Evolutionary conservation across 352 stramenopile species (phyloP).

Genomic region (Phytophthora crassamura): DNA sequence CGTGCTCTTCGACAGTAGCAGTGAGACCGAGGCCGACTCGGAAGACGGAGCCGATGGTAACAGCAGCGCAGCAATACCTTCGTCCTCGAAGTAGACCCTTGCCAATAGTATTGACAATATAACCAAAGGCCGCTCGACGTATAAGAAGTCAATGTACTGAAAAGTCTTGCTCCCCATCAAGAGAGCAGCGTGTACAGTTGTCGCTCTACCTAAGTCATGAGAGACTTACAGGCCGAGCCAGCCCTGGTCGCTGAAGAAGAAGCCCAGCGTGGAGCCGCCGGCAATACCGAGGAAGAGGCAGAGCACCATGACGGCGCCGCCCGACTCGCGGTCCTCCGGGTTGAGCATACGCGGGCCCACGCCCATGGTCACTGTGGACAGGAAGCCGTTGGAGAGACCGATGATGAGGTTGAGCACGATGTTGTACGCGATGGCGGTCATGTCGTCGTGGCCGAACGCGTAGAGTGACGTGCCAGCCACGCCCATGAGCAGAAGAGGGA

Average conservation of each 20-base stretch:
- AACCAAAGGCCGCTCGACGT: background rate
- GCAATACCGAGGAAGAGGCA: constrained; percentile 65
- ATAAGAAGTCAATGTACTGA: constrained; percentile 15
- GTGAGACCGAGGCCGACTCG: constrained; percentile 34
- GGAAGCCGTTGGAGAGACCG: constrained; percentile 56
- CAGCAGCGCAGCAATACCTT: constrained; percentile 2
- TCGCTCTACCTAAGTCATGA: background rate
- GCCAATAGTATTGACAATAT: constrained; percentile 3
- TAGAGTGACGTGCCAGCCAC: constrained; percentile 62
- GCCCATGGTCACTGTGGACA: constrained; percentile 74
- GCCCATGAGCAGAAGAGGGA: constrained; percentile 65
- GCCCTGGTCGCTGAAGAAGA: constrained; percentile 56
- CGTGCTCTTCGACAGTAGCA: constrained; percentile 60
- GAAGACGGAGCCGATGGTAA: constrained; percentile 30
- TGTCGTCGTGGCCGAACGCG: constrained; percentile 43
- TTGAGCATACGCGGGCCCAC: constrained; percentile 55
- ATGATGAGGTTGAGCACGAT: constrained; percentile 59
- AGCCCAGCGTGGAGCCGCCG: constrained; percentile 54
- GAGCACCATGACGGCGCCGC: constrained; percentile 62
- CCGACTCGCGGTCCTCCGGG: constrained; percentile 62
- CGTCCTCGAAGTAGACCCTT: constrained; percentile 6
- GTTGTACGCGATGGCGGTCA: constrained; percentile 45
- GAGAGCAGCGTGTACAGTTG: background rate
- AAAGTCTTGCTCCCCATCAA: background rate
- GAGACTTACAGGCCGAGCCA: constrained; percentile 50